These are phyloP conservation scores for Tremella fuciformis DNA, from an alignment of 768 basidiomycete species.

Conservation along the genomic window DNA sequence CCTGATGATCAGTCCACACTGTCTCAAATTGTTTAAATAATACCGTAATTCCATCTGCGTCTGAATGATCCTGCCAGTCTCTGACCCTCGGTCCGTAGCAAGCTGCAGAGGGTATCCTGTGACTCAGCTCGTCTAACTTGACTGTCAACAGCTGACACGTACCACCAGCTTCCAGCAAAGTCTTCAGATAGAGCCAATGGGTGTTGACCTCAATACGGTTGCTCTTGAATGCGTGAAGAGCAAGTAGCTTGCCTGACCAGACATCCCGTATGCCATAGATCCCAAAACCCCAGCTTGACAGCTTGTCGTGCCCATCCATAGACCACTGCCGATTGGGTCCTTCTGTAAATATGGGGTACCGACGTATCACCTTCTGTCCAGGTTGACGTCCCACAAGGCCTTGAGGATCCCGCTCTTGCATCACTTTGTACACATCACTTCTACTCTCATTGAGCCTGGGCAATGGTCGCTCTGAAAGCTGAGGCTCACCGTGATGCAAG, in stretches of 20 bases:
- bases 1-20: not conserved
- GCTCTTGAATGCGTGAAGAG: constrained; percentile 4
- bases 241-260: constrained; percentile 13
- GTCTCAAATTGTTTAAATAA: not conserved
- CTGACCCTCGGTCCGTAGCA: constrained; percentile 8
- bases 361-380: not conserved
- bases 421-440: not conserved
- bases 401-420: not conserved
- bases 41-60: not conserved
- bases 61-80: constrained; percentile 2
- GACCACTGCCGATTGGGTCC: constrained; percentile 17
- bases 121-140: not conserved
- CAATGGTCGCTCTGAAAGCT: not conserved
- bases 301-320: constrained; percentile 16
- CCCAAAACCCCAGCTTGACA: constrained; percentile 5
- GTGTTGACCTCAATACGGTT: constrained; percentile 8
- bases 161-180: constrained; percentile 2
- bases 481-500: not conserved
- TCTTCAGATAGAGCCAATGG: constrained; percentile 12
- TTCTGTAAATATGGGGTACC: constrained; percentile 6
- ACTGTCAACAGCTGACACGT: not conserved
- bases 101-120: constrained; percentile 8
- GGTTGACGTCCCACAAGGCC: not conserved
- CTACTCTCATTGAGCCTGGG: not conserved
- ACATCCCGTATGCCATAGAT: constrained; percentile 15